Evolutionary conservation across 1,284 basidiomycete species (phyloP).

Genomic region (Microbotryum silenes-acaulis): DNA sequence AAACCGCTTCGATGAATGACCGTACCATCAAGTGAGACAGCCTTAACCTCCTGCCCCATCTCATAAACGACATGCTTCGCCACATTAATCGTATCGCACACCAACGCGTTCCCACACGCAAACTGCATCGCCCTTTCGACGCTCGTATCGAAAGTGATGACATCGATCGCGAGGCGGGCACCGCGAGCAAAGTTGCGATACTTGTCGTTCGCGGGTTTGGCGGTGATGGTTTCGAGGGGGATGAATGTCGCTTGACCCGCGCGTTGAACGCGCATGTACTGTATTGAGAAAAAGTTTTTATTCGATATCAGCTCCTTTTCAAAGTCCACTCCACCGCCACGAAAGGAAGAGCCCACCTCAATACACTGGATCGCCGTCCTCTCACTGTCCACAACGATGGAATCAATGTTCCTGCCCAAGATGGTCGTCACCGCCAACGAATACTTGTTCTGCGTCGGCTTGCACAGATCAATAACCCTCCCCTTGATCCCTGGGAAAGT

Average conservation of each 20-base stretch:
- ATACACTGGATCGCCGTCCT: conserved; percentile 97
- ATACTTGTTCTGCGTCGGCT: conserved; percentile 86
- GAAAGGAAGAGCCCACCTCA: conserved; percentile 51
- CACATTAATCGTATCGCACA: conserved; percentile 90
- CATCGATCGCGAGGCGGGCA: conserved; percentile 86
- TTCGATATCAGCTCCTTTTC: neutral
- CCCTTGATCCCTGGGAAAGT: conserved; percentile 67
- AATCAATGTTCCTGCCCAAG: conserved; percentile 88
- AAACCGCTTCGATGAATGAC: conserved; percentile 95
- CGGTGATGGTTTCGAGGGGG: conserved; percentile 90
- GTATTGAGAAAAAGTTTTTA: conserved; percentile 4
- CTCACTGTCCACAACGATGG: conserved; percentile 92
- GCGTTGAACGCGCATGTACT: conserved; percentile 93
- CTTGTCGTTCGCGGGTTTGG: conserved; percentile 89
- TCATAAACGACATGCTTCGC: conserved; percentile 88
- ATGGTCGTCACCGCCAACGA: conserved; percentile 91
- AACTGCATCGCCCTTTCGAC: conserved; percentile 92
- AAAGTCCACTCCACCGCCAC: neutral
- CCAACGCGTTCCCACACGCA: conserved; percentile 87
- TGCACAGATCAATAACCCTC: conserved; percentile 83
- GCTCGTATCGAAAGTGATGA: conserved; percentile 76
- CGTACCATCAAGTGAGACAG: conserved; percentile 93
- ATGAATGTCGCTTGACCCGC: conserved; percentile 94
- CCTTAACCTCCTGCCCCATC: conserved; percentile 91
- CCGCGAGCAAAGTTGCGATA: conserved; percentile 85